These are phyloP conservation scores for Cubamyces lactineus DNA, from an alignment of 768 basidiomycete species.

Conservation along the genomic window DNA sequence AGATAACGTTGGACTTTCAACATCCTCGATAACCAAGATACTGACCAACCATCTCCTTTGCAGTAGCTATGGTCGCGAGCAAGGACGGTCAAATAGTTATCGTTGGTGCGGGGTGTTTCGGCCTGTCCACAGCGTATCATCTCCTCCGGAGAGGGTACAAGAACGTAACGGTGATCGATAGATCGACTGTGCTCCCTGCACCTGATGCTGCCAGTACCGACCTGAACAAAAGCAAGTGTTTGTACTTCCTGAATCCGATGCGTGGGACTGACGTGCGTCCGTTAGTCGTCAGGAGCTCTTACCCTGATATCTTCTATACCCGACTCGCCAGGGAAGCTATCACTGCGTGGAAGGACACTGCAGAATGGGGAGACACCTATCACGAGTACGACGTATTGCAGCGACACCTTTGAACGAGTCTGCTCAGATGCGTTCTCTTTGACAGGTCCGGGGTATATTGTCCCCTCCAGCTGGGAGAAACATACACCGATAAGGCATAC, in stretches of 20 bases:
- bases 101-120: conserved; percentile 85
- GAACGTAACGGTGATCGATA: conserved; percentile 76
- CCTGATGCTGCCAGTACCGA: conserved; percentile 77
- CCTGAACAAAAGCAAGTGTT: conserved; percentile 44
- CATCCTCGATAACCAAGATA: no score
- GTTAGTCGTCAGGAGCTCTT: conserved; percentile 75
- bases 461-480: conserved; percentile 41
- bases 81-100: conserved; percentile 49
- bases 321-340: conserved; percentile 79
- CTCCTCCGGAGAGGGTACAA: conserved; percentile 71
- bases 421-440: background rate
- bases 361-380: conserved; percentile 72
- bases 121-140: conserved; percentile 83
- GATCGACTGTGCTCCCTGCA: conserved; percentile 70
- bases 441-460: conserved; percentile 71
- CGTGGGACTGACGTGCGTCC: background rate
- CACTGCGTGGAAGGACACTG: conserved; percentile 65
- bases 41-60: no score
- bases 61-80: no score
- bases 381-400: conserved; percentile 62
- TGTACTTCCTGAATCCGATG: background rate
- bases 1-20: no score
- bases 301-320: conserved; percentile 70
- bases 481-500: conserved; percentile 58
- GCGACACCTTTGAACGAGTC: background rate